Conservation (phyloP, 2,329 filamentous ascomycete genomes). For the Colletotrichum graminicola region DNA sequence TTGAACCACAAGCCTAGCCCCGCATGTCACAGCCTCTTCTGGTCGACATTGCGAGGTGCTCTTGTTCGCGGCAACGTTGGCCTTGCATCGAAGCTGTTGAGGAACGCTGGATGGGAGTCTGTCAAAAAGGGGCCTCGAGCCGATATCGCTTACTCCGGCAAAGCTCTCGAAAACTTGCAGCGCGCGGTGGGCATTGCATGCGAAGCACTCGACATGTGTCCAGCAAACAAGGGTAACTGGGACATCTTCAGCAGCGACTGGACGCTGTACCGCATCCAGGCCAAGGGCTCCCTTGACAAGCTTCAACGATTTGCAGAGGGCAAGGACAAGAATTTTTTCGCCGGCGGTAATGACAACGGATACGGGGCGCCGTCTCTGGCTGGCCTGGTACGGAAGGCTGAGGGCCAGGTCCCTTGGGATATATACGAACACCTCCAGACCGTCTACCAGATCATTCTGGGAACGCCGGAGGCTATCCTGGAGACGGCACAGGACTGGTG, state of each 20-base stretch:
- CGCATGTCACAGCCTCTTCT: conserved; percentile 82
- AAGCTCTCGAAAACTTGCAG: conserved; percentile 82
- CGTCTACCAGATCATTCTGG: conserved; percentile 84
- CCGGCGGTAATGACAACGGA: conserved; percentile 50
- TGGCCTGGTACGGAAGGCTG: conserved; percentile 79
- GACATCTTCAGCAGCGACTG: conserved; percentile 85
- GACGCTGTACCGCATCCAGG: conserved; percentile 83
- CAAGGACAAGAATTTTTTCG: conserved; percentile 61
- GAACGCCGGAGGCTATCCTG: conserved; percentile 80
- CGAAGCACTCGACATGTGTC: conserved; percentile 78
- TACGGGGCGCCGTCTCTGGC: conserved; percentile 66
- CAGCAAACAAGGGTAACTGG: conserved; percentile 80
- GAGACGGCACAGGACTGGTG: conserved; percentile 89
- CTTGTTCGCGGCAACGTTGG: conserved; percentile 81
- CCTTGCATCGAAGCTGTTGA: conserved; percentile 76
- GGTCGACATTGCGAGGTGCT: conserved; percentile 83
- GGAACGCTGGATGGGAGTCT: conserved; percentile 81
- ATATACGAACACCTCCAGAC: conserved; percentile 87
- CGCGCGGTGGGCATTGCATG: conserved; percentile 77
- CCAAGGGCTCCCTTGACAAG: conserved; percentile 75
- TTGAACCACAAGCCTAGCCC: conserved; percentile 76
- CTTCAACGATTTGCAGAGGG: conserved; percentile 86
- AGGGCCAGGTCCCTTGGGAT: conserved; percentile 89
- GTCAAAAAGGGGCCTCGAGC: conserved; percentile 76
- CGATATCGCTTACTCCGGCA: conserved; percentile 74